phyloP scores from a whole-genome alignment of 805 yeast genomes.

The Kodamaea kaohsiungensis region DNA sequence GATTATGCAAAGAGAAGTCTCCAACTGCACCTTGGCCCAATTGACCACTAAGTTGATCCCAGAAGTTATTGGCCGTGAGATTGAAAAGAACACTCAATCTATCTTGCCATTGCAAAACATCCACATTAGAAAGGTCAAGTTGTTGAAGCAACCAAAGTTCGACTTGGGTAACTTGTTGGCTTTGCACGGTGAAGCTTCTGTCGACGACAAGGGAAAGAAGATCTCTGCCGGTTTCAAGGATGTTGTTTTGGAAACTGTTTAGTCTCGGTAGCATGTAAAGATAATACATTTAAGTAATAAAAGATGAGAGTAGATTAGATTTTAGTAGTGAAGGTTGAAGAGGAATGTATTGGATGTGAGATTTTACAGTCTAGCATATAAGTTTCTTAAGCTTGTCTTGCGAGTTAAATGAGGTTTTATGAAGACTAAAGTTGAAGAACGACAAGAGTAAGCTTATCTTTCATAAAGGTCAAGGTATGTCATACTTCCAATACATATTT shows the following conservation, averaged over 20 bases:
- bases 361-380: too few relatives aligned
- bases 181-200: conserved; percentile 93
- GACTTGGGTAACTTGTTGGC: conserved; percentile 95
- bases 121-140: conserved; percentile 97
- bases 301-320: not conserved
- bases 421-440: too few relatives aligned
- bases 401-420: too few relatives aligned
- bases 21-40: conserved; percentile 92
- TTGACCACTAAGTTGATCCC: conserved; percentile 96
- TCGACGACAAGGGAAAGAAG: conserved; percentile 96
- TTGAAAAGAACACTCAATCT: conserved; percentile 90
- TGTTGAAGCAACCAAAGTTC: conserved; percentile 97
- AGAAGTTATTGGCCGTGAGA: conserved; percentile 97
- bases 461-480: too few relatives aligned
- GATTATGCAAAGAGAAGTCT: conserved; percentile 93
- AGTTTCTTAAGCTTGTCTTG: too few relatives aligned
- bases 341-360: too few relatives aligned
- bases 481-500: too few relatives aligned
- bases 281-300: not conserved
- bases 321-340: not conserved
- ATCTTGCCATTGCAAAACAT: conserved; percentile 98
- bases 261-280: conserved; percentile 23
- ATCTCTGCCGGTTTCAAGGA: conserved; percentile 96
- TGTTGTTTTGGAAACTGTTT: conserved; percentile 96
- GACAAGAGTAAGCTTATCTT: too few relatives aligned